Base-by-base conservation (phyloP, 768 basidiomycete genomes). In the Hygrophoropsis aurantiaca region DNA sequence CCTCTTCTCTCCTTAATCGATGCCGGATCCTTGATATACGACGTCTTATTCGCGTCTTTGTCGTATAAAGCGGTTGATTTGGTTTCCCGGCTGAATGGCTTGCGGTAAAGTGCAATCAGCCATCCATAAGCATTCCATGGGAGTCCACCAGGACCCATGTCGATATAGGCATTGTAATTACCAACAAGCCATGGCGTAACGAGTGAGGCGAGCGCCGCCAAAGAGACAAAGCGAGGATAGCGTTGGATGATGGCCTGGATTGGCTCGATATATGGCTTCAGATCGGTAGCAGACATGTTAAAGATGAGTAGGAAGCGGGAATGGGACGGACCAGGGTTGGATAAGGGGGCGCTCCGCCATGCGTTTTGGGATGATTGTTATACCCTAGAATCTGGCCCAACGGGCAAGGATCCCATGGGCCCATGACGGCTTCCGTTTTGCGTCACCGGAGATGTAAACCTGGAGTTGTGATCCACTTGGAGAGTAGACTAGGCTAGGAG, bases 61-160 rank as follows among this genome's bases (percentile, higher is more conserved):
- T 33, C 41, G 19, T 43, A 41, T 16, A 41, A 27, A 9, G 36
- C 48, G 11, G 19, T 49, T 26, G 33, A 26, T 27, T 35, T 25
- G 15, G 40, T 33, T 73, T 74, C 11, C 67, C 72, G 11, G 75
- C 60, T 40, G 50, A 61, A 50, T 58, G 61, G 36, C 70, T 66
- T 49, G 65, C 62, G 33, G 55, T 54, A 18, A 48, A 54, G 26
- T 21, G 26, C 35, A 9, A 52, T 49, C 16, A 44, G 15, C 51
- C 51, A 52, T 7, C 51, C 51, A 23, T 42, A 43, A 24, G 38
- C 25, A 36, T 52, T 52, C 39, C 48, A 39, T n/a, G 47, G 51
- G 19, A 52, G 30, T 6, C 51, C 47, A 11, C 51, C 34, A n/a
- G 27, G 26, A 10, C 51, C 51, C 6, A 52, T 36, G 11, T 25